These are phyloP conservation scores for Claviceps sp. DNA, from an alignment of 2,329 filamentous ascomycete species.

Conservation along the genomic window DNA sequence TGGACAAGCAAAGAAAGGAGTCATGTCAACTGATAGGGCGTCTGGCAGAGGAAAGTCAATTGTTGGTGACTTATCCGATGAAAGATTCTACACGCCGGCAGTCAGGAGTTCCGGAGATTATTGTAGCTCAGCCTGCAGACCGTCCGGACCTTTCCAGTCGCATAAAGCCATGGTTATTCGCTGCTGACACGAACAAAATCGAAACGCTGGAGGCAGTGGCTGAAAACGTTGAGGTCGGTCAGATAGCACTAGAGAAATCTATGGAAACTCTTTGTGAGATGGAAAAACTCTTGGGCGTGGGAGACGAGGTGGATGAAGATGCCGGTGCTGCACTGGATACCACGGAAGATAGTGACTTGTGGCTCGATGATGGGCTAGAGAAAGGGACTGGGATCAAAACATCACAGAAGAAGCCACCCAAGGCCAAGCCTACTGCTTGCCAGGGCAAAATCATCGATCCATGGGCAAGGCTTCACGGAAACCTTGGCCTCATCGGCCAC, in stretches of 20 bases:
- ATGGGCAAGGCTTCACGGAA: constrained; percentile 40
- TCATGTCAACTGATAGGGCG: constrained; percentile 36
- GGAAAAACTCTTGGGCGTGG: constrained; percentile 31
- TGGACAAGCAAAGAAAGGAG: constrained; percentile 39
- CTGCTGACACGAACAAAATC: constrained; percentile 47
- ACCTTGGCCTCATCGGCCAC: constrained; percentile 36
- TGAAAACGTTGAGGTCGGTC: constrained; percentile 45
- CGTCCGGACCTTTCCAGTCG: constrained; percentile 26
- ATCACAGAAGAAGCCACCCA: constrained; percentile 1
- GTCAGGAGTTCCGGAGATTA: constrained; percentile 31
- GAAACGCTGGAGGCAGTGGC: constrained; percentile 43
- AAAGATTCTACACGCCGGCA: constrained; percentile 21
- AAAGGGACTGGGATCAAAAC: constrained; percentile 6
- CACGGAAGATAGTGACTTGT: constrained; percentile 16
- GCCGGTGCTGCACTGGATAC: constrained; percentile 11
- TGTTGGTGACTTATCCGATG: constrained; percentile 39
- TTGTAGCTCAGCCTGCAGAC: constrained; percentile 22
- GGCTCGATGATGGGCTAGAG: constrained; percentile 20
- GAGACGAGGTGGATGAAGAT: constrained; percentile 11
- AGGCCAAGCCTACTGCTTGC: constrained; percentile 11
- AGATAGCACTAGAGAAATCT: constrained; percentile 40
- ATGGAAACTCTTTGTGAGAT: constrained; percentile 36
- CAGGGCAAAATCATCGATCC: constrained; percentile 20
- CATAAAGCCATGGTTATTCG: constrained; percentile 45
- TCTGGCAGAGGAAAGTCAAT: constrained; percentile 47